Evolutionary conservation across 2,329 filamentous ascomycete genomes (phyloP).

Genomic region (Alternaria ethzedia): DNA sequence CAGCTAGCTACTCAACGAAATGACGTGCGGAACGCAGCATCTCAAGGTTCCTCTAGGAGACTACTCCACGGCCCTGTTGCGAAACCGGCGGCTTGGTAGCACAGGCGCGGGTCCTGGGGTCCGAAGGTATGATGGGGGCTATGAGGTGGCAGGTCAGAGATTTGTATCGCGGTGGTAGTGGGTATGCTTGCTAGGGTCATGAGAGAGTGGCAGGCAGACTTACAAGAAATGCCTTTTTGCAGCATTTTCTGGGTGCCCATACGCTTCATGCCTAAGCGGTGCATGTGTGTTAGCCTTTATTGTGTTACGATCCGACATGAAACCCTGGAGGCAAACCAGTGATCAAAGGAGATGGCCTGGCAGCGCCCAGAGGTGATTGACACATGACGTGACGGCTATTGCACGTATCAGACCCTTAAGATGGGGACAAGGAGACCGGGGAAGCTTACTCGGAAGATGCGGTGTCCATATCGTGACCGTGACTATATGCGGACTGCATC

Average conservation of each 20-base stretch:
- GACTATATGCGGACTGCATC: background rate
- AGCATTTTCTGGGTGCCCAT: background rate
- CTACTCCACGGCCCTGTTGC: background rate
- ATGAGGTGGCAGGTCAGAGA: background rate
- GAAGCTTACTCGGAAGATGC: background rate
- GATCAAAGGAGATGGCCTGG: background rate
- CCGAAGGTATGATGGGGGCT: background rate
- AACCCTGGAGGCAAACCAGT: background rate
- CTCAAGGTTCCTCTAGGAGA: background rate
- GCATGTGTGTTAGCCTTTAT: background rate
- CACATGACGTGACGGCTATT: background rate
- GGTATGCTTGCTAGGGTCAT: background rate
- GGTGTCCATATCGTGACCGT: background rate
- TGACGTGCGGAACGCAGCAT: background rate
- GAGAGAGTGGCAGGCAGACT: background rate
- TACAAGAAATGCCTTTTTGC: background rate
- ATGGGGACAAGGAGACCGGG: background rate
- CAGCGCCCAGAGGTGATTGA: background rate
- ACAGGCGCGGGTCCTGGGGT: background rate
- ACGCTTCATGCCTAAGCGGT: background rate
- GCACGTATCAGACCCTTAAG: background rate
- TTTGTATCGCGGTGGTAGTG: background rate
- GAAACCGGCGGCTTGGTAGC: conserved; percentile 2
- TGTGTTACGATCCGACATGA: background rate
- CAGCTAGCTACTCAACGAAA: background rate